Base-by-base conservation (phyloP, 257 asterid species). In the Echites panduratus region DNA sequence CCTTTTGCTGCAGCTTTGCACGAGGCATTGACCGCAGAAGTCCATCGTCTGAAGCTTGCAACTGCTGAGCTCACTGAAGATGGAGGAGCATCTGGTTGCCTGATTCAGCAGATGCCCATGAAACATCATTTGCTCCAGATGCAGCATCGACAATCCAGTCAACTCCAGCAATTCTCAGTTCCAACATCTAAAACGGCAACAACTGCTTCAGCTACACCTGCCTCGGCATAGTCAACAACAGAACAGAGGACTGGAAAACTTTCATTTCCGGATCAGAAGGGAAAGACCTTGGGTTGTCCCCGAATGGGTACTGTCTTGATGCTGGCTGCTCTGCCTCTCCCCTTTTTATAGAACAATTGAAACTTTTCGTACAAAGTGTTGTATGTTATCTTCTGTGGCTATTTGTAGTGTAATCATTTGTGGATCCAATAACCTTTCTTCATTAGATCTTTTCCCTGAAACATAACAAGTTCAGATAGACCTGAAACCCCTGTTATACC, bases 21-120 rank as follows among this genome's bases (percentile, higher is more conserved):
- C 2, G 96, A 88, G 81, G 76, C 95, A 63, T 75, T 92, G 80
- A 80, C 82, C 50, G 87, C 86, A 12, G 98, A 92, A 76, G 89
- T 92, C 47, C 95, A 89, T 73, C 96, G 88, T 62, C 76, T 92
- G 62, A 92, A 87, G 73, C 80, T 87, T 76, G 86, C 79, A 20
- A 75, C 84, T 40, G 79, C 71, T 65, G 88, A 85, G 84, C 79
- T 80, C 16, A 70, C 86, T 76, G 91, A 89, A 38, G 90, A 81
- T 38, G 90, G 83, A n/a, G 76, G 83, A 57, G 48, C 82, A 43
- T 84, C 87, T 9, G 78, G 75, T 45, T 73, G 78, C 68, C 48
- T 43, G 17, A 70, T 76, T n/a, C 95, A 81, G 22, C 87, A 80
- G 57, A 75, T 71, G 7, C 72, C 84, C 0, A n/a, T 44, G 76